Evolutionary conservation across 2,329 filamentous ascomycete species (phyloP).

Genomic region (Hirsutella minnesotensis): DNA sequence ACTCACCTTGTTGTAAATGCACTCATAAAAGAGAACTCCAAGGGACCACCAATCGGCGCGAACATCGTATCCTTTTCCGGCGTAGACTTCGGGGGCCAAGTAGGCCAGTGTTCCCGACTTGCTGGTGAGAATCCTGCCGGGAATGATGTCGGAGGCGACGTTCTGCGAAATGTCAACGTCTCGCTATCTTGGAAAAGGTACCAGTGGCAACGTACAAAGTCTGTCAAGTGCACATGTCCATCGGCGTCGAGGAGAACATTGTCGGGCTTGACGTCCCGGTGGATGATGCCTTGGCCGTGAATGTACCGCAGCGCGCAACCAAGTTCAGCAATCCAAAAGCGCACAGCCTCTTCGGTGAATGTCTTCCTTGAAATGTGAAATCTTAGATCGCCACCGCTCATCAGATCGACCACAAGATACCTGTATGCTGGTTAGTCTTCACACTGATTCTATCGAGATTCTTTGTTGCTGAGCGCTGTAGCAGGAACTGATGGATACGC

Average conservation of each 20-base stretch:
- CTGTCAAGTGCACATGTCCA: slow-evolving; percentile 91
- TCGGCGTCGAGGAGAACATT: slow-evolving; percentile 81
- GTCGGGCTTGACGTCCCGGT: slow-evolving; percentile 85
- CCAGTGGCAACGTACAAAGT: slow-evolving; percentile 59
- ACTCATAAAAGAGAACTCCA: slow-evolving; percentile 97
- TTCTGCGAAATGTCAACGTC: slow-evolving; percentile 49
- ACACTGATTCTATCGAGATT: too few species aligned
- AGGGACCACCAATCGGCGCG: slow-evolving; percentile 98
- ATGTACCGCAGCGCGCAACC: slow-evolving; percentile 85
- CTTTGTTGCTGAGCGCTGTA: not conserved
- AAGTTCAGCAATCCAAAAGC: slow-evolving; percentile 93
- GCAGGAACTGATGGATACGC: slow-evolving; percentile 24
- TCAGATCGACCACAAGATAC: slow-evolving; percentile 95
- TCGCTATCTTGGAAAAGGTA: not conserved
- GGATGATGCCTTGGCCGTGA: slow-evolving; percentile 76
- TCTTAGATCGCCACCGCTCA: slow-evolving; percentile 92
- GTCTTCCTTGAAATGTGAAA: slow-evolving; percentile 98
- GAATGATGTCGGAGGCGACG: slow-evolving; percentile 85
- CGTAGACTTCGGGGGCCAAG: slow-evolving; percentile 89
- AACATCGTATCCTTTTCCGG: slow-evolving; percentile 75
- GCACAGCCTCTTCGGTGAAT: slow-evolving; percentile 92
- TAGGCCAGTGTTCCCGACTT: slow-evolving; percentile 96
- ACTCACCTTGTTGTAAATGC: slow-evolving; percentile 92
- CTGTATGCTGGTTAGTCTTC: slow-evolving; percentile 27
- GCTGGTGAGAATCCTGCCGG: slow-evolving; percentile 74